Evolutionary conservation across 768 basidiomycete species (phyloP).

Genomic region (Boletus speciosus): DNA sequence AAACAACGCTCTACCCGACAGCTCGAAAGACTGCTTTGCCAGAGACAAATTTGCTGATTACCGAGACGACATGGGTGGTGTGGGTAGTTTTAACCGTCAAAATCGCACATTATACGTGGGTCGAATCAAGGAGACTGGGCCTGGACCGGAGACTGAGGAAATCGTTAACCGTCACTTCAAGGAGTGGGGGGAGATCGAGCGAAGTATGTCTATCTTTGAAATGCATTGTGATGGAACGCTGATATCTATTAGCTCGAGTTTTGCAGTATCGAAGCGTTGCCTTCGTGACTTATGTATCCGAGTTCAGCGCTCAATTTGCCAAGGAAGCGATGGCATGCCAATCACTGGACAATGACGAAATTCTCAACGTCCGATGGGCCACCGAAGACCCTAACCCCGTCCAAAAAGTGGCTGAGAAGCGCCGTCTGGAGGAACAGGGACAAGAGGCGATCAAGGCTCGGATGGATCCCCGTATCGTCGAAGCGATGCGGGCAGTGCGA

Average conservation of each 20-base stretch:
- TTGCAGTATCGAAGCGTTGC: slow-evolving; percentile 93
- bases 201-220: slow-evolving; percentile 53
- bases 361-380: slow-evolving; percentile 98
- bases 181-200: slow-evolving; percentile 93
- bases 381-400: slow-evolving; percentile 98
- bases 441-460: slow-evolving; percentile 80
- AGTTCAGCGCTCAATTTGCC: slow-evolving; percentile 88
- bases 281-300: slow-evolving; percentile 91
- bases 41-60: slow-evolving; percentile 97
- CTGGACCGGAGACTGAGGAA: slow-evolving; percentile 87
- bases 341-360: slow-evolving; percentile 94
- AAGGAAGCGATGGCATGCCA: slow-evolving; percentile 99
- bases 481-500: slow-evolving; percentile 81
- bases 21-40: slow-evolving; percentile 94
- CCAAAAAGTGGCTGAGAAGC: slow-evolving; percentile 81
- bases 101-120: slow-evolving; percentile 96
- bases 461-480: slow-evolving; percentile 85
- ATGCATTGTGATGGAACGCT: not conserved
- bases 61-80: slow-evolving; percentile 99
- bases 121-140: slow-evolving; percentile 87
- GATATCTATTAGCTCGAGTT: slow-evolving; percentile 61
- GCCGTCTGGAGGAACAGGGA: slow-evolving; percentile 78
- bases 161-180: slow-evolving; percentile 88
- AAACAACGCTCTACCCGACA: slow-evolving; percentile 70
- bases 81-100: slow-evolving; percentile 91